phyloP scores from a whole-genome alignment of 2,329 filamentous ascomycete species.

The Epichloe coenophiala region DNA sequence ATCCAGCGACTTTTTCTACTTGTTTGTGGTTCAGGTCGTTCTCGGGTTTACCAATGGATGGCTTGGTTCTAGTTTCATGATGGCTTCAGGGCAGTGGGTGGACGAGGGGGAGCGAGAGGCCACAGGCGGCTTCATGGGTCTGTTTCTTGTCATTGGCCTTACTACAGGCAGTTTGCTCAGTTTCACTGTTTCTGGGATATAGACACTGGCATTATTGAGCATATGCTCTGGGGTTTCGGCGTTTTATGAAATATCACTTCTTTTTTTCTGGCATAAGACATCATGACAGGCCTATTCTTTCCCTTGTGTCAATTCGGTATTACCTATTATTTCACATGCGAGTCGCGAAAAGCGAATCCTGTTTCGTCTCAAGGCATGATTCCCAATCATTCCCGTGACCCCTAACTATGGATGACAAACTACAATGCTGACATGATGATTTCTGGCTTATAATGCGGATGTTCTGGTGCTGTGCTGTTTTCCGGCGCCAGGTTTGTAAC shows the following conservation, averaged over 20 bases:
- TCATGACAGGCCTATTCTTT: not conserved
- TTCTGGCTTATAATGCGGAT: not conserved
- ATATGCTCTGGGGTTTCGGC: not conserved
- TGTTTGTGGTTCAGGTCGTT: slow-evolving; percentile 66
- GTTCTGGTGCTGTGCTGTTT: slow-evolving; percentile 1
- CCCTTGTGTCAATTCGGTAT: not conserved
- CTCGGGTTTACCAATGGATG: slow-evolving; percentile 84
- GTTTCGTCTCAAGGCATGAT: not conserved
- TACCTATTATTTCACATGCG: not conserved
- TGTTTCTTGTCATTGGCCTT: slow-evolving; percentile 77
- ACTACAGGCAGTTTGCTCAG: slow-evolving; percentile 78
- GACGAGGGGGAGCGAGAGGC: slow-evolving; percentile 73
- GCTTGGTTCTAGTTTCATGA: slow-evolving; percentile 80
- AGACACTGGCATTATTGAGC: slow-evolving; percentile 1
- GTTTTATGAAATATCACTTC: not conserved
- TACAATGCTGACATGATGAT: not conserved
- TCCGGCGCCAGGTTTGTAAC: not conserved
- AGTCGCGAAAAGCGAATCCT: not conserved
- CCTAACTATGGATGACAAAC: not conserved
- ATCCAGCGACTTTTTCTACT: slow-evolving; percentile 74
- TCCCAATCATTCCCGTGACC: not conserved
- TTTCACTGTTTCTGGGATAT: slow-evolving; percentile 50
- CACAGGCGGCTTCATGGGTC: slow-evolving; percentile 84
- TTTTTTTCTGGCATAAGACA: not conserved
- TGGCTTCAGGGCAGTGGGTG: slow-evolving; percentile 73